A percentile compares a stretch with the other conserved stretches of the same genome.
These are phyloP conservation scores for Capsella bursapastoris DNA, from an alignment of 345 rosid species.

Conservation along the genomic window DNA sequence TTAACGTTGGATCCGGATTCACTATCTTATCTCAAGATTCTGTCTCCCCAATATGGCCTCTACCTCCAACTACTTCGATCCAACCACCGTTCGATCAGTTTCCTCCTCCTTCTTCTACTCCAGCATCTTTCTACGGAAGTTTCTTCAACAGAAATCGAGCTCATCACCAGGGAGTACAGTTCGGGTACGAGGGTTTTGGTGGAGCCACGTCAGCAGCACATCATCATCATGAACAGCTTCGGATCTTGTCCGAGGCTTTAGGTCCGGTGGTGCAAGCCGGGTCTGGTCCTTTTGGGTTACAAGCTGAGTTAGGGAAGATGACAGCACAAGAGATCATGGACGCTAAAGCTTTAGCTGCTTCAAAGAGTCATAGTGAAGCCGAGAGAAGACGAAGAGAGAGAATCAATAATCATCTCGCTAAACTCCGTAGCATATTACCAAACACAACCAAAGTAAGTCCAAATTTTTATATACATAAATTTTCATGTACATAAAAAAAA, in stretches of 20 bases:
- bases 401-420: conserved; percentile 95
- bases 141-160: conserved; percentile 57
- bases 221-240: conserved; percentile 66
- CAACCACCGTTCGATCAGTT: conserved; percentile 57
- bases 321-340: conserved; percentile 98
- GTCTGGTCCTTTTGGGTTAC: conserved; percentile 77
- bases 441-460: conserved; percentile 95
- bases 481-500: neutral
- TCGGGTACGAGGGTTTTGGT: conserved; percentile 54
- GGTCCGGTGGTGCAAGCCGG: conserved; percentile 68
- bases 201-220: conserved; percentile 44
- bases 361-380: conserved; percentile 97
- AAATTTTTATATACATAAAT: neutral
- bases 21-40: conserved; percentile 59
- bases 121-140: conserved; percentile 64
- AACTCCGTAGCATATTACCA: conserved; percentile 91
- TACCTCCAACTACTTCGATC: conserved; percentile 21
- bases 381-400: conserved; percentile 96
- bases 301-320: conserved; percentile 85
- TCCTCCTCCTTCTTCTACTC: conserved; percentile 50
- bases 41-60: conserved; percentile 55
- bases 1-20: conserved; percentile 46
- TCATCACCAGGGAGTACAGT: conserved; percentile 48
- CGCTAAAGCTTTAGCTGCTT: conserved; percentile 99
- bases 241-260: conserved; percentile 80